A percentile compares a stretch with the other conserved stretches of the same genome.
phyloP scores from a whole-genome alignment of 805 yeast species.

The Candida ponderosae region DNA sequence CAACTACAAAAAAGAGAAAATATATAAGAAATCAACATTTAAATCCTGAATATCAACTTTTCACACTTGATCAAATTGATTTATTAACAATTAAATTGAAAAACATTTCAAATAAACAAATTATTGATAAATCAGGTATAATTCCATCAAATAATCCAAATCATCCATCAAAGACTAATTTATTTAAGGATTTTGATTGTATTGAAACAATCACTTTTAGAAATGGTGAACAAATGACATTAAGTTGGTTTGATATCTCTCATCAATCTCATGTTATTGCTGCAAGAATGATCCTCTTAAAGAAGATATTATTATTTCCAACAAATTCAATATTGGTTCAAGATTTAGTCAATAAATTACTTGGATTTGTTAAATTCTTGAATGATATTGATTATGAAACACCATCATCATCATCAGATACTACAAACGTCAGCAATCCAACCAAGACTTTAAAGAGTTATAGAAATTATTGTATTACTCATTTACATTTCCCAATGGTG shows the following conservation, averaged over 20 bases:
- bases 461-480: slow-evolving; percentile 29
- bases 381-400: slow-evolving; percentile 17
- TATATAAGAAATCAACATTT: background rate
- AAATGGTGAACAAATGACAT: slow-evolving; percentile 6
- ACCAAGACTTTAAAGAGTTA: too few relatives aligned
- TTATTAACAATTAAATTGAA: slow-evolving; percentile 4
- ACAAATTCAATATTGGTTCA: slow-evolving; percentile 26
- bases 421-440: too few relatives aligned
- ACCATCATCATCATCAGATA: too few relatives aligned
- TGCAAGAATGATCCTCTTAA: slow-evolving; percentile 27
- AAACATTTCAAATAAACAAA: slow-evolving; percentile 36
- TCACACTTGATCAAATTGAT: slow-evolving; percentile 5
- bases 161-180: slow-evolving; percentile 11
- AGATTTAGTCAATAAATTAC: slow-evolving; percentile 23
- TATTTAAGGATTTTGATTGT: slow-evolving; percentile 3
- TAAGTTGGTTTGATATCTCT: slow-evolving; percentile 46
- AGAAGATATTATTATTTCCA: slow-evolving; percentile 31
- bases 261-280: slow-evolving; percentile 39
- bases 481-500: slow-evolving; percentile 49
- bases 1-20: too few relatives aligned
- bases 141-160: slow-evolving; percentile 15
- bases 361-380: slow-evolving; percentile 23
- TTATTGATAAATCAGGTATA: slow-evolving; percentile 16
- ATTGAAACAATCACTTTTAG: slow-evolving; percentile 4
- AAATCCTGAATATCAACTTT: slow-evolving; percentile 1